These are phyloP conservation scores for Corymbia calophylla DNA, from an alignment of 441 rosid genomes.

Conservation along the genomic window DNA sequence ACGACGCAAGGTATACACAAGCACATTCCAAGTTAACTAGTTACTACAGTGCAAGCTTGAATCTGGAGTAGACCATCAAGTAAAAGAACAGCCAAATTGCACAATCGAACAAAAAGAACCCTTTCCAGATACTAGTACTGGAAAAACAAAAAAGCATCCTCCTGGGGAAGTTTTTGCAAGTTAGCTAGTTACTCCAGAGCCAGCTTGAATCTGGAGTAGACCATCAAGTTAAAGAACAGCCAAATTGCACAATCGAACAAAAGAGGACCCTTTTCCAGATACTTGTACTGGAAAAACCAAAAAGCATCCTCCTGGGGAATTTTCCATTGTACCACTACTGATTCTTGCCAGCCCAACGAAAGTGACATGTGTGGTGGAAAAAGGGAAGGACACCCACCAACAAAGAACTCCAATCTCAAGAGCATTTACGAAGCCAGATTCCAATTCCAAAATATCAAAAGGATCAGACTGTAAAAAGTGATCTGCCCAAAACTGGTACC, in stretches of 20 bases:
- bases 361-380: slow-evolving; percentile 25
- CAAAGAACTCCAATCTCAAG: background rate
- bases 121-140: background rate
- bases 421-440: background rate
- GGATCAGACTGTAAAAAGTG: background rate
- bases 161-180: background rate
- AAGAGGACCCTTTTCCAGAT: slow-evolving; percentile 5
- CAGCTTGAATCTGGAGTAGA: background rate
- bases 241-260: background rate
- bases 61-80: background rate
- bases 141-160: background rate
- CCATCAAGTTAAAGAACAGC: background rate
- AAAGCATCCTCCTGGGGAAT: background rate
- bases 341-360: slow-evolving; percentile 27
- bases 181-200: background rate
- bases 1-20: background rate
- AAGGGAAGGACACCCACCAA: background rate
- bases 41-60: background rate
- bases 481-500: background rate
- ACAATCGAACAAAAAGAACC: background rate
- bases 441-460: background rate
- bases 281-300: background rate
- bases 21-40: background rate
- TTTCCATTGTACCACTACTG: background rate
- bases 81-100: background rate